Conservation (phyloP, 495 filamentous ascomycete species). For the Penicillium fimorum region DNA sequence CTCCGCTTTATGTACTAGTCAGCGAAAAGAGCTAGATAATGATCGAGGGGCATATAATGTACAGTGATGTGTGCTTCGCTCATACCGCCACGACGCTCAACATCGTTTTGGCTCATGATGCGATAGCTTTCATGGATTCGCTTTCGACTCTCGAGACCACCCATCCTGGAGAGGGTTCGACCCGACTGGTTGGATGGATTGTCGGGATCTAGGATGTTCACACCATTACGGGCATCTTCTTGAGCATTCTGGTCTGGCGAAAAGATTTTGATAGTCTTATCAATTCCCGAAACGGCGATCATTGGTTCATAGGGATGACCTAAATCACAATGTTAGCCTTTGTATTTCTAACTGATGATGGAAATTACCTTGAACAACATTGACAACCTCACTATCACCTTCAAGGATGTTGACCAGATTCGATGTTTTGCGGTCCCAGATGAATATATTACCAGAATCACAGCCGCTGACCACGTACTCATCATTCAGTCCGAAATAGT, state of each 20-base stretch:
- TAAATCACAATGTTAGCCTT: neutral
- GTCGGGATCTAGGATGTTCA: conserved; percentile 52
- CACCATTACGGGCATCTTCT: conserved; percentile 53
- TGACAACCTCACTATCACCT: conserved; percentile 71
- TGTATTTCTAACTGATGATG: neutral
- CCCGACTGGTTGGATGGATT: conserved; percentile 36
- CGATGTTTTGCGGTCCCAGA: conserved; percentile 65
- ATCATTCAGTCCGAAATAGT: conserved; percentile 69
- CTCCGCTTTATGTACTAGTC: conserved; percentile 43
- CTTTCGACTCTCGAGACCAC: conserved; percentile 56
- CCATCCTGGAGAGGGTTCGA: conserved; percentile 17
- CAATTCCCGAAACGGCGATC: conserved; percentile 69
- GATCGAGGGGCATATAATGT: conserved; percentile 30
- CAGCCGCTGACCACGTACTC: conserved; percentile 73
- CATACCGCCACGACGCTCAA: conserved; percentile 58
- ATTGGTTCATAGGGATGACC: conserved; percentile 73
- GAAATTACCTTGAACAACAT: conserved; percentile 61
- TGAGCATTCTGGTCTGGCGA: conserved; percentile 61
- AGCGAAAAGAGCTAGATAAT: conserved; percentile 16
- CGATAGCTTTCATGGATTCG: conserved; percentile 60
- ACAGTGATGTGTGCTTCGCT: conserved; percentile 64
- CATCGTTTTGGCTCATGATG: conserved; percentile 66
- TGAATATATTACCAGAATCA: conserved; percentile 69
- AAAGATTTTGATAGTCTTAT: conserved; percentile 76
- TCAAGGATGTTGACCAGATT: conserved; percentile 67